Evolutionary conservation across 2,329 filamentous ascomycete species (phyloP).

Genomic region (Cercospora sp.): DNA sequence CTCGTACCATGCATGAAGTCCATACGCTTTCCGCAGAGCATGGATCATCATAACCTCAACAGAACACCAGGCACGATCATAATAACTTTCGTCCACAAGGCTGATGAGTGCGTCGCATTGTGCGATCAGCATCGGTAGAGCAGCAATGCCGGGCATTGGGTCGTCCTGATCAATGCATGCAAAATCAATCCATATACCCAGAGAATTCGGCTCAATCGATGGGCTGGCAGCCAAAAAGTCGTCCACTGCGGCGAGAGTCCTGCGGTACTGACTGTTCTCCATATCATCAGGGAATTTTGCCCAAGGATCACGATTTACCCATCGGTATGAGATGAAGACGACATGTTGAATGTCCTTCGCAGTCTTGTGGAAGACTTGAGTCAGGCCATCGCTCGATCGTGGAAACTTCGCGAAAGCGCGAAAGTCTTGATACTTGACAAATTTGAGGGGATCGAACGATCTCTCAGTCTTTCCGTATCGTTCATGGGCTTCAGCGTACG

Average conservation of each 20-base stretch:
- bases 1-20: too few relatives aligned
- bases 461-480: neutral
- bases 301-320: conserved; percentile 4
- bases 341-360: neutral
- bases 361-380: neutral
- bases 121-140: too few relatives aligned
- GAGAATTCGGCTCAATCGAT: neutral
- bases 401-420: neutral
- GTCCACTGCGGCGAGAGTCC: neutral
- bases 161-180: too few relatives aligned
- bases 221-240: neutral
- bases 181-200: too few relatives aligned
- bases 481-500: neutral
- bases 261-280: conserved; percentile 10
- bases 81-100: too few relatives aligned
- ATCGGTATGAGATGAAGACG: conserved; percentile 14
- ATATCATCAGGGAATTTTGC: conserved; percentile 5
- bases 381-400: neutral
- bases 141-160: too few relatives aligned
- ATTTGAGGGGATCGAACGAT: neutral
- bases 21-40: too few relatives aligned
- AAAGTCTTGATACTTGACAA: neutral
- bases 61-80: too few relatives aligned
- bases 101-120: too few relatives aligned
- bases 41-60: too few relatives aligned